phyloP scores from a whole-genome alignment of 805 yeast genomes.

The Zygosaccharomyces rouxii region DNA sequence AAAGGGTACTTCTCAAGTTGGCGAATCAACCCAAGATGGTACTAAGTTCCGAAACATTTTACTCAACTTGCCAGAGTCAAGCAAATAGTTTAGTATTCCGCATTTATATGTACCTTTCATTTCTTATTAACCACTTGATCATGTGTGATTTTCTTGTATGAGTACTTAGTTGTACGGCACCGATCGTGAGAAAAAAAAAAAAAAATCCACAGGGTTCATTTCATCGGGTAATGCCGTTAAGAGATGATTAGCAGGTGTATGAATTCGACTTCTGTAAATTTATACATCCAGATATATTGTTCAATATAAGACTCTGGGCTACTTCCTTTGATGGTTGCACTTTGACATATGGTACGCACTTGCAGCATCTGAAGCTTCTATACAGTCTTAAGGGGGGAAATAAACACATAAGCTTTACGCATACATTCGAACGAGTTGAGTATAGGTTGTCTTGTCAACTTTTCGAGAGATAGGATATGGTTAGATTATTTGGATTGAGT shows the following conservation, averaged over 20 bases:
- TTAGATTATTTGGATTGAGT: constrained; percentile 13
- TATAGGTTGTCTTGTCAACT: too few species aligned
- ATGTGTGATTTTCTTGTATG: background rate
- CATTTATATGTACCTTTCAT: background rate
- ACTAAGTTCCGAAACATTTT: constrained; percentile 22
- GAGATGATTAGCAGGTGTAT: background rate
- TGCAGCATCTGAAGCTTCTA: too few species aligned
- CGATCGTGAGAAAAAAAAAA: background rate
- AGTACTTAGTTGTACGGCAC: constrained; percentile 3
- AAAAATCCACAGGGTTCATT: background rate
- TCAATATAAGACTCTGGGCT: too few species aligned
- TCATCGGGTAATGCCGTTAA: background rate
- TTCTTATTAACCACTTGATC: background rate
- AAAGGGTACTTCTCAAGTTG: constrained; percentile 67
- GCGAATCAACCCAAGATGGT: constrained; percentile 31
- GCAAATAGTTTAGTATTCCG: constrained; percentile 1
- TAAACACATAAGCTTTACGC: too few species aligned
- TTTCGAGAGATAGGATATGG: constrained; percentile 4
- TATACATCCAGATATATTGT: background rate
- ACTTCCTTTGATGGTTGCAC: background rate
- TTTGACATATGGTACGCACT: background rate
- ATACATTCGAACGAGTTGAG: background rate
- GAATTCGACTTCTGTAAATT: background rate
- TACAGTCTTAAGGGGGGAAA: too few species aligned
- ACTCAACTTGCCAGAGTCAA: constrained; percentile 16